Evolutionary conservation across 495 filamentous ascomycete genomes (phyloP).

Genomic region (Penicillium goetzii): DNA sequence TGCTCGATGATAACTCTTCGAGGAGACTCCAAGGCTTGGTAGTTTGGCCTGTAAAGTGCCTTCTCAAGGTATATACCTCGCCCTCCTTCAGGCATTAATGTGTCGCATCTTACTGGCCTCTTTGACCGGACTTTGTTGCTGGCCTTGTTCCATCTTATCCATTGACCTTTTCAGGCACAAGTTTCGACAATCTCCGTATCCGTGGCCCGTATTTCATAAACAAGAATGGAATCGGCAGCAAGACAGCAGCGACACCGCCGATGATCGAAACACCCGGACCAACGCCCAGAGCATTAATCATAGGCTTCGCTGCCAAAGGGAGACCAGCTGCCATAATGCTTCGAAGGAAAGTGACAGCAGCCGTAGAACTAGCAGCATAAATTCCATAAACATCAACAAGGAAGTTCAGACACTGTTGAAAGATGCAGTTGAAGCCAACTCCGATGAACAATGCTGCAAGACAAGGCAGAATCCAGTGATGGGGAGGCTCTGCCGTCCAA

Average conservation of each 20-base stretch:
- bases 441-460: slow-evolving; percentile 34
- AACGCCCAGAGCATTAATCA: slow-evolving; percentile 38
- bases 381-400: slow-evolving; percentile 42
- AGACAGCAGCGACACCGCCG: slow-evolving; percentile 36
- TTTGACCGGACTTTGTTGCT: background rate
- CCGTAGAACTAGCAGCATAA: slow-evolving; percentile 41
- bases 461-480: slow-evolving; percentile 30
- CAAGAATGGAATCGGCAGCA: slow-evolving; percentile 40
- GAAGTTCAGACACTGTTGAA: slow-evolving; percentile 45
- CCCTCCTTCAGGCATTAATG: background rate
- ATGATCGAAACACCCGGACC: slow-evolving; percentile 40
- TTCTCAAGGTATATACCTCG: background rate
- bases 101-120: background rate
- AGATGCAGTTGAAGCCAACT: slow-evolving; percentile 41
- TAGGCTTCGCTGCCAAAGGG: slow-evolving; percentile 39
- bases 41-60: background rate
- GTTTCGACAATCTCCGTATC: slow-evolving; percentile 35
- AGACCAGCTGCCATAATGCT: slow-evolving; percentile 40
- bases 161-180: slow-evolving; percentile 12
- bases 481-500: slow-evolving; percentile 38
- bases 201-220: slow-evolving; percentile 40
- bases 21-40: background rate
- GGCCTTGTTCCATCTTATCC: background rate
- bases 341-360: slow-evolving; percentile 43
- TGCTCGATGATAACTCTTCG: background rate